Percentiles rank a stretch among this genome's conserved stretches.
Evolutionary conservation across 2,329 filamentous ascomycete genomes (phyloP).

Genomic region (Penicillium crustosum): DNA sequence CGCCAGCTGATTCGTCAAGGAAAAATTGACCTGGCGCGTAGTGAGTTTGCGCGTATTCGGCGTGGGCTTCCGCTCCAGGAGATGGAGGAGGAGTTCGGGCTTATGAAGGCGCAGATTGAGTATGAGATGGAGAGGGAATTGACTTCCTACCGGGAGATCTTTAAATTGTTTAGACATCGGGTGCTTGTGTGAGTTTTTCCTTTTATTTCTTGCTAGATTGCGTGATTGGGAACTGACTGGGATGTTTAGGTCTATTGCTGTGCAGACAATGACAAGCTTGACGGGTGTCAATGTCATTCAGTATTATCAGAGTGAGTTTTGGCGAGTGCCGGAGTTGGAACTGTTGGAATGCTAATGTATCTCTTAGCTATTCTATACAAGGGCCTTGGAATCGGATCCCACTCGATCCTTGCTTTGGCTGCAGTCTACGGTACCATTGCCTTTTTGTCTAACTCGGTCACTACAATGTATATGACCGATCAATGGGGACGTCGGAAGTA

Average conservation of each 20-base stretch:
- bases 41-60: constrained; percentile 51
- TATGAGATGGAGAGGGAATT: constrained; percentile 60
- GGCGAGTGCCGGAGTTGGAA: too few relatives aligned
- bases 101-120: constrained; percentile 57
- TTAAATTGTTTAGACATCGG: constrained; percentile 52
- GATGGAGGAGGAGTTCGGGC: constrained; percentile 52
- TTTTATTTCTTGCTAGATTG: not conserved
- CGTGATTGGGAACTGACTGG: constrained; percentile 12
- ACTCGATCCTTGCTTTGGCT: constrained; percentile 55
- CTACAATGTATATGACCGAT: constrained; percentile 55
- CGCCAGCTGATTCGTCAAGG: constrained; percentile 54
- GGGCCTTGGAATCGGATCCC: constrained; percentile 52
- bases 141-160: constrained; percentile 54
- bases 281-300: constrained; percentile 61
- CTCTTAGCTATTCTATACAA: constrained; percentile 54
- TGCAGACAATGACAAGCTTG: constrained; percentile 58
- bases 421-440: constrained; percentile 57
- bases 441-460: constrained; percentile 53
- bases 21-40: constrained; percentile 50
- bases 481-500: constrained; percentile 60
- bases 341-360: not conserved
- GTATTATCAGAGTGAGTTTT: constrained; percentile 24
- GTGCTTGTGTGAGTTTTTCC: constrained; percentile 47
- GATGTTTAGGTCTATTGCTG: constrained; percentile 48
- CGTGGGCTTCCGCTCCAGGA: constrained; percentile 48